phyloP scores from a whole-genome alignment of 257 asterid genomes.

The Ilex asprella region DNA sequence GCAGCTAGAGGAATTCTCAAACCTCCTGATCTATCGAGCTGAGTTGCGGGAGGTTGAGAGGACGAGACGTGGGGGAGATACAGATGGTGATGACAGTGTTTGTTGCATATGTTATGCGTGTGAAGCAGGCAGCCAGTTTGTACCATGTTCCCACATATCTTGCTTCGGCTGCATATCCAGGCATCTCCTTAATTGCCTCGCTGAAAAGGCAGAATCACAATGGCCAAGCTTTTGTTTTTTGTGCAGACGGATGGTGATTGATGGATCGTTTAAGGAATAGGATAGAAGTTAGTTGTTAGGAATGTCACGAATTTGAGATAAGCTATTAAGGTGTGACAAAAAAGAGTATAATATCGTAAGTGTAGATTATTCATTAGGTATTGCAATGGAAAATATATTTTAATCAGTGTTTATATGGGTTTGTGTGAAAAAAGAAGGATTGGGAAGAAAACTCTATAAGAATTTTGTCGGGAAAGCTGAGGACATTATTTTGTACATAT shows the following conservation, averaged over 20 bases:
- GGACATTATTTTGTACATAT: conserved; percentile 49
- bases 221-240: background rate
- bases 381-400: conserved; percentile 18
- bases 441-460: too few species aligned
- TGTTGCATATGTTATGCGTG: conserved; percentile 30
- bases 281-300: conserved; percentile 11
- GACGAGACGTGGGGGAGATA: conserved; percentile 3
- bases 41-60: conserved; percentile 41
- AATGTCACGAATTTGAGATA: background rate
- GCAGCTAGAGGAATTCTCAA: conserved; percentile 63
- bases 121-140: conserved; percentile 46
- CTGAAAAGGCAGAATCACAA: too few species aligned
- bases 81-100: background rate
- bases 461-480: conserved; percentile 52
- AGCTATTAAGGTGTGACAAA: background rate
- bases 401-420: background rate
- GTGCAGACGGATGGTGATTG: background rate
- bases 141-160: conserved; percentile 72
- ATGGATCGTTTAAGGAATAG: conserved; percentile 10
- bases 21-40: conserved; percentile 43
- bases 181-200: too few species aligned
- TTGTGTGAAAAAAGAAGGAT: too few species aligned
- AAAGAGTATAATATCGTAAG: too few species aligned
- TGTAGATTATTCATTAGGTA: too few species aligned
- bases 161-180: conserved; percentile 66